Evolutionary conservation across 495 filamentous ascomycete genomes (phyloP).

Genomic region (Penicillium verhagenii): DNA sequence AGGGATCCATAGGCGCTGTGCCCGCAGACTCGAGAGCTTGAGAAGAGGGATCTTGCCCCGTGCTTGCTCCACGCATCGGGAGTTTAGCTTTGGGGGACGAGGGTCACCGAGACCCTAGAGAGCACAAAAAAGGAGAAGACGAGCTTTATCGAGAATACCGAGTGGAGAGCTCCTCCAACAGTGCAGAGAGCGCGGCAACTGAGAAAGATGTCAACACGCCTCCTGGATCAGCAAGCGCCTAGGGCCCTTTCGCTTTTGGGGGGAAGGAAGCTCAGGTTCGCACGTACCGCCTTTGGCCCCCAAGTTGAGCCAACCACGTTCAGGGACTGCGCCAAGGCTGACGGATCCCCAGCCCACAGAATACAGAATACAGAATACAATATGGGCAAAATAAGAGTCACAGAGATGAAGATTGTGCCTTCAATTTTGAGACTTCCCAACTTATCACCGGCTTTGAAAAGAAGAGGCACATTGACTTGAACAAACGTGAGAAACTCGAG

Average conservation of each 20-base stretch:
- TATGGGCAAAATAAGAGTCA: conserved; percentile 11
- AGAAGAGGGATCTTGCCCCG: conserved; percentile 34
- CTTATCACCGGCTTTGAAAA: no score
- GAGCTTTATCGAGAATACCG: not conserved
- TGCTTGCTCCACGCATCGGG: conserved; percentile 41
- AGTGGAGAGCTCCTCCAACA: conserved; percentile 8
- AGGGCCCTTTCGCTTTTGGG: conserved; percentile 5
- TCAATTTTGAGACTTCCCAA: no score
- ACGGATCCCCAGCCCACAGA: conserved; percentile 16
- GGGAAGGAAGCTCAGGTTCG: conserved; percentile 15
- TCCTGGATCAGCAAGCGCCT: conserved; percentile 39
- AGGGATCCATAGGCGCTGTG: conserved; percentile 40
- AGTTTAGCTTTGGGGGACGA: conserved; percentile 12
- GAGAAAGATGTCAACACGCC: conserved; percentile 28
- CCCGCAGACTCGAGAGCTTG: conserved; percentile 30
- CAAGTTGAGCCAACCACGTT: conserved; percentile 18
- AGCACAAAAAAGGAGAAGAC: conserved; percentile 6
- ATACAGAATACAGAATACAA: no score
- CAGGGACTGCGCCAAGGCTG: conserved; percentile 5
- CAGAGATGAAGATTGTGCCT: no score
- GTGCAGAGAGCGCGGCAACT: conserved; percentile 22
- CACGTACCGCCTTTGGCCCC: conserved; percentile 30
- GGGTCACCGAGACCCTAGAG: conserved; percentile 8
- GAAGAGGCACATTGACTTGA: no score
- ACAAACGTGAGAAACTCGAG: not conserved